Conservation (phyloP, 805 yeast species). For the Sugiyamaella valdiviana region DNA sequence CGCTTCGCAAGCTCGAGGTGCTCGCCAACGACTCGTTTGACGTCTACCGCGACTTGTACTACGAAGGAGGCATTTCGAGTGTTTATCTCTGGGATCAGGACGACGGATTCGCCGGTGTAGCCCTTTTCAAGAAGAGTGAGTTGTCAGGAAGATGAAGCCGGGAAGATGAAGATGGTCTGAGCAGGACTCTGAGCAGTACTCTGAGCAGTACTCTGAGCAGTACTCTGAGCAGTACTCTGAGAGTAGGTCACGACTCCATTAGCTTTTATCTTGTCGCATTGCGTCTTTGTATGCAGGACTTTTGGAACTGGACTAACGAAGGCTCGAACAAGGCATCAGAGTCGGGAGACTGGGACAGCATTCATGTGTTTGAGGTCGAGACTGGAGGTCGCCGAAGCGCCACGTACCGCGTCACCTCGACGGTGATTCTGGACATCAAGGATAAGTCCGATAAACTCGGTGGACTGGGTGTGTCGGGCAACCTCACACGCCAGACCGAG, state of each 20-base stretch:
- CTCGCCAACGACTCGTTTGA: slow-evolving; percentile 88
- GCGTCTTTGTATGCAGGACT: too few species aligned
- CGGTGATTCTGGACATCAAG: slow-evolving; percentile 72
- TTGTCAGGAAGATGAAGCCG: background rate
- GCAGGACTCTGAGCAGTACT: too few species aligned
- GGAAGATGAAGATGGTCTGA: background rate
- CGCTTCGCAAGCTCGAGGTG: slow-evolving; percentile 66
- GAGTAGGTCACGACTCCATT: too few species aligned
- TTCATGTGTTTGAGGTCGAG: slow-evolving; percentile 81
- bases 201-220: too few species aligned
- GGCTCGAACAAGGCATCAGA: slow-evolving; percentile 12
- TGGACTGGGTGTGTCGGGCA: slow-evolving; percentile 63
- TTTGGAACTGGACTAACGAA: slow-evolving; percentile 21
- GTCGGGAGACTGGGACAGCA: slow-evolving; percentile 78
- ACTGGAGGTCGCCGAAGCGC: slow-evolving; percentile 35
- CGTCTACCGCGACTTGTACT: slow-evolving; percentile 85
- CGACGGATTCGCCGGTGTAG: slow-evolving; percentile 87
- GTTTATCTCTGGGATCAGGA: slow-evolving; percentile 89
- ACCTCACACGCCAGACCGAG: slow-evolving; percentile 73
- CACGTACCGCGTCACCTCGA: slow-evolving; percentile 71
- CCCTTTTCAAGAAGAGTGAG: slow-evolving; percentile 62
- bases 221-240: too few species aligned
- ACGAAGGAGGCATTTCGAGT: slow-evolving; percentile 88
- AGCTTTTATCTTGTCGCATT: too few species aligned
- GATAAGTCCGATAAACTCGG: slow-evolving; percentile 31